Conservation (phyloP, 371 early-diverging fungal genomes). For the Coemansia sp. region DNA sequence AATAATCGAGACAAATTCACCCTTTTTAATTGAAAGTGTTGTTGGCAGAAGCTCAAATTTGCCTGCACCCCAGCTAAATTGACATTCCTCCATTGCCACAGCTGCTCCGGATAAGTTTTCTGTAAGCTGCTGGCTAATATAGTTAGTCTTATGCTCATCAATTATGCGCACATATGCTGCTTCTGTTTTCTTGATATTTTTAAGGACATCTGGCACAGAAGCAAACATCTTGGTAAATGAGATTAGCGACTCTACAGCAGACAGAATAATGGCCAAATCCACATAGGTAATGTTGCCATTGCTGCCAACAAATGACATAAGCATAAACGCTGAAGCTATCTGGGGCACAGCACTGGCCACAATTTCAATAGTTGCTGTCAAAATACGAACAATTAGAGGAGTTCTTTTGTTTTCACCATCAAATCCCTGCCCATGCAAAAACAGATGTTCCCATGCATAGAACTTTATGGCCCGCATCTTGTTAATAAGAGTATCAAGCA, state of each 20-base stretch:
- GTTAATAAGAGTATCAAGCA: not conserved
- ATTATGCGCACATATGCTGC: not conserved
- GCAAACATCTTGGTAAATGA: slow-evolving; percentile 4
- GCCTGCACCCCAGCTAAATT: slow-evolving; percentile 23
- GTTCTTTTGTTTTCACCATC: no score
- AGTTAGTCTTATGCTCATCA: not conserved
- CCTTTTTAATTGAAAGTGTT: slow-evolving; percentile 61
- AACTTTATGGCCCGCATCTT: slow-evolving; percentile 22
- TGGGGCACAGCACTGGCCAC: slow-evolving; percentile 5
- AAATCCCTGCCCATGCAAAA: slow-evolving; percentile 5
- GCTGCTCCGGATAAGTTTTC: not conserved
- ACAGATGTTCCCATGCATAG: slow-evolving; percentile 19
- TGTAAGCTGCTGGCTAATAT: not conserved
- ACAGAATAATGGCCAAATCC: slow-evolving; percentile 10
- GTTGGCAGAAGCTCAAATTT: slow-evolving; percentile 68
- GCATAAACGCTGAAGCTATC: slow-evolving; percentile 6
- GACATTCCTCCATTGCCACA: slow-evolving; percentile 4
- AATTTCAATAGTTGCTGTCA: not conserved
- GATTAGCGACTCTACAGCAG: slow-evolving; percentile 15
- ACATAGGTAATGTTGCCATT: slow-evolving; percentile 5
- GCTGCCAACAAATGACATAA: not conserved
- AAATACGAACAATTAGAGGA: slow-evolving; percentile 1
- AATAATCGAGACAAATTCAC: slow-evolving; percentile 71
- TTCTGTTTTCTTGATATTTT: not conserved
- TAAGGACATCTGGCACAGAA: not conserved